These are phyloP conservation scores for Aspergillus thermomutatus DNA, from an alignment of 2,329 filamentous ascomycete genomes.

Conservation along the genomic window DNA sequence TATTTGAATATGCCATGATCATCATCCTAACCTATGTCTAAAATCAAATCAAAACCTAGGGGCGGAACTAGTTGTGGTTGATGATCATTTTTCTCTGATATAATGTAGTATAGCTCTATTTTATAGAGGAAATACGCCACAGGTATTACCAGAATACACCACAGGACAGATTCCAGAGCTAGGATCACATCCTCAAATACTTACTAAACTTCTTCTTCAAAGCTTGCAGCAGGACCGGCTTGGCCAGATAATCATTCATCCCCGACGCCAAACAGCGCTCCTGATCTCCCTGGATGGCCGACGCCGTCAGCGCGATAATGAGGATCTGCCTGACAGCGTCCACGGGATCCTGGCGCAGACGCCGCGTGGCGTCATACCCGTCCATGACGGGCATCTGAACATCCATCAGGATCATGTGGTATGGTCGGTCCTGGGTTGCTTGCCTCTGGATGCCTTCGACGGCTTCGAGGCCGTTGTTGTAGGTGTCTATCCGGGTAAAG, in stretches of 20 bases:
- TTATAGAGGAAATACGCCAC: too few relatives aligned
- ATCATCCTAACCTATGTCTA: too few relatives aligned
- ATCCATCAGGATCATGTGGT: slow-evolving; percentile 92
- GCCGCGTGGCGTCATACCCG: slow-evolving; percentile 84
- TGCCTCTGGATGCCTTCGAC: slow-evolving; percentile 76
- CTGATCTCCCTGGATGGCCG: slow-evolving; percentile 92
- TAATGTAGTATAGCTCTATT: too few relatives aligned
- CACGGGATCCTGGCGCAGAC: slow-evolving; percentile 68
- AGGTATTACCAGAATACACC: too few relatives aligned
- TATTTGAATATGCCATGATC: too few relatives aligned
- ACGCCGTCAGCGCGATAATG: slow-evolving; percentile 88
- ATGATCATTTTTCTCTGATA: too few relatives aligned
- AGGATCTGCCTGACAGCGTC: slow-evolving; percentile 53
- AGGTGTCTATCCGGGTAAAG: slow-evolving; percentile 84
- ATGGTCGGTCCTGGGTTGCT: slow-evolving; percentile 68
- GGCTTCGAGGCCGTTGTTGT: slow-evolving; percentile 83
- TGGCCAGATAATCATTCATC: slow-evolving; percentile 96
- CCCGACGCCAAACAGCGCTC: slow-evolving; percentile 94
- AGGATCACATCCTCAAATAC: too few relatives aligned
- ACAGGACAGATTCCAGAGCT: too few relatives aligned
- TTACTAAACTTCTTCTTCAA: too few relatives aligned
- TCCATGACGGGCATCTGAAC: slow-evolving; percentile 94
- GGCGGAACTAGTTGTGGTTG: too few relatives aligned
- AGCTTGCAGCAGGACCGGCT: slow-evolving; percentile 56
- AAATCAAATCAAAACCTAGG: too few relatives aligned